A percentile compares a stretch with the other conserved stretches of the same genome.
Conservation (phyloP, 140 eudicot species). For the Cichorium intybus region DNA sequence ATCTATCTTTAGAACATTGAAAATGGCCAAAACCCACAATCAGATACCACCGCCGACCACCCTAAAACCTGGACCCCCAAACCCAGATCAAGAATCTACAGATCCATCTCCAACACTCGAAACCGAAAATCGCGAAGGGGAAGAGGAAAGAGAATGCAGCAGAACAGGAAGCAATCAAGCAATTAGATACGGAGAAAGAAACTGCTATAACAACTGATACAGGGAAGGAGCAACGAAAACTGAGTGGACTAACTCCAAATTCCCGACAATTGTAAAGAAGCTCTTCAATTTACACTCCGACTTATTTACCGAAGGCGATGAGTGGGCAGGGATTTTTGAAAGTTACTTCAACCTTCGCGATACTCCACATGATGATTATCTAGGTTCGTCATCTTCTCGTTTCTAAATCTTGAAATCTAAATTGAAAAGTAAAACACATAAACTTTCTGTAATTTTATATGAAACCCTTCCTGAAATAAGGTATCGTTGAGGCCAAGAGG, state of each 20-base stretch:
- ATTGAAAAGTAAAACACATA: neutral
- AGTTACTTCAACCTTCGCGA: slow-evolving; percentile 57
- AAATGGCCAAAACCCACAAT: too few species aligned
- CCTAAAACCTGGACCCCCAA: too few species aligned
- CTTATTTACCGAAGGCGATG: slow-evolving; percentile 84
- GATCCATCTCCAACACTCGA: too few species aligned
- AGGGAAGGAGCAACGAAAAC: too few species aligned
- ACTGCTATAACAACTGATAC: too few species aligned
- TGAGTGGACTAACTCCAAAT: slow-evolving; percentile 67
- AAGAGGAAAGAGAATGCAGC: too few species aligned
- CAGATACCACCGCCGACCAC: too few species aligned
- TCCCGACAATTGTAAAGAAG: slow-evolving; percentile 88
- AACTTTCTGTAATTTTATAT: slow-evolving; percentile 2
- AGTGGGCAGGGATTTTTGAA: slow-evolving; percentile 97
- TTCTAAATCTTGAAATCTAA: neutral
- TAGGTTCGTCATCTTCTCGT: slow-evolving; percentile 67
- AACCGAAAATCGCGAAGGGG: too few species aligned
- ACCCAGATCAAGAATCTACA: too few species aligned
- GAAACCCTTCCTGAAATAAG: slow-evolving; percentile 68
- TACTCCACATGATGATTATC: slow-evolving; percentile 84
- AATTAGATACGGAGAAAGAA: too few species aligned
- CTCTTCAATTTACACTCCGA: slow-evolving; percentile 81
- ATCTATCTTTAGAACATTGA: too few species aligned
- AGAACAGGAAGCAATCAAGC: too few species aligned
- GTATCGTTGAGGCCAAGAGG: slow-evolving; percentile 63